phyloP scores from a whole-genome alignment of 164 flowering plant species.

The grape (Vitis vinifera) region DNA sequence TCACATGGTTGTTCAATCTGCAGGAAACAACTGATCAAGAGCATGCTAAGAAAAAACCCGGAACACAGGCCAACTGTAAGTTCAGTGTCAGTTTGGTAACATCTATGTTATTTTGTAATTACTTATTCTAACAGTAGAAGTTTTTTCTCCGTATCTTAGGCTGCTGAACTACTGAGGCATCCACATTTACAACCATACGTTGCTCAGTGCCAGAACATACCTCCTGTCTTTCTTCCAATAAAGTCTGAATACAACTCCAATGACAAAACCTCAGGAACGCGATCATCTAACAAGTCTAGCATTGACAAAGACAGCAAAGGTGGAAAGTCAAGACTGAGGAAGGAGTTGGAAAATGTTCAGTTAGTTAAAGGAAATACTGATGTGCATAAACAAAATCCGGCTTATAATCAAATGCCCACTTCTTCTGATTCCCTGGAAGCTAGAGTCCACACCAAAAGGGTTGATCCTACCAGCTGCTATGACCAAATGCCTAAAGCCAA shows the following conservation, averaged over 20 bases:
- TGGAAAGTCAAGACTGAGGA: slow-evolving; percentile 3
- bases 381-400: neutral
- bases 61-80: slow-evolving; percentile 77
- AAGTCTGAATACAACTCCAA: slow-evolving; percentile 25
- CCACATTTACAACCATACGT: slow-evolving; percentile 57
- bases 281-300: slow-evolving; percentile 10
- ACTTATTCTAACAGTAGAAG: neutral
- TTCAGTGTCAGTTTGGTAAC: neutral
- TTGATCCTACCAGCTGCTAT: slow-evolving; percentile 12
- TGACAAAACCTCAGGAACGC: slow-evolving; percentile 14
- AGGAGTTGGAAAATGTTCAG: neutral
- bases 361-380: neutral
- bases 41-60: slow-evolving; percentile 68
- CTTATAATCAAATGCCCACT: neutral
- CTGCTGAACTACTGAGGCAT: slow-evolving; percentile 60
- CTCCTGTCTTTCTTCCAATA: slow-evolving; percentile 51
- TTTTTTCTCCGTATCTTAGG: slow-evolving; percentile 24
- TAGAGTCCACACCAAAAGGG: slow-evolving; percentile 14
- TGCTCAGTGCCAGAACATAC: slow-evolving; percentile 29
- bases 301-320: slow-evolving; percentile 1
- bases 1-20: neutral
- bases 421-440: slow-evolving; percentile 6
- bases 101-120: neutral
- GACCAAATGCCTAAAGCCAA: no score
- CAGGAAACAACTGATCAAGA: slow-evolving; percentile 64